phyloP scores from a whole-genome alignment of 345 rosid genomes.

The Boechera divaricarpa region DNA sequence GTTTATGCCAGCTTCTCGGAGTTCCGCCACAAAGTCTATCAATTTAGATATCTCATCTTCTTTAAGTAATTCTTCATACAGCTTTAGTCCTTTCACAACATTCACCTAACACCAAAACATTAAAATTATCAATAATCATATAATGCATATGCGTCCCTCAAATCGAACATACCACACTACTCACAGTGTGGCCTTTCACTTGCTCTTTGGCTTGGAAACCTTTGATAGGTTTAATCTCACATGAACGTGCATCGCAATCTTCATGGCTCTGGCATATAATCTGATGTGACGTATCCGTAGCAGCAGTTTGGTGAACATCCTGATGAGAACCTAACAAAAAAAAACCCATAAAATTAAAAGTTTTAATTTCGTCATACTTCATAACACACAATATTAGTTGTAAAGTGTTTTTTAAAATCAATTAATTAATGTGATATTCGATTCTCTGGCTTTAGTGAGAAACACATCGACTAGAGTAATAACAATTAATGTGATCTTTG shows the following conservation, averaged over 20 bases:
- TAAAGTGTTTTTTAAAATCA: background rate
- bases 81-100: slow-evolving; percentile 92
- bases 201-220: slow-evolving; percentile 92
- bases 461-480: background rate
- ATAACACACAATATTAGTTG: background rate
- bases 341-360: background rate
- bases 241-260: slow-evolving; percentile 60
- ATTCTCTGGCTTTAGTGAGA: slow-evolving; percentile 19
- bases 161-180: slow-evolving; percentile 42
- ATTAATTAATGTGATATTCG: background rate
- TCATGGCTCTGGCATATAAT: slow-evolving; percentile 71
- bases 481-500: background rate
- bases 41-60: slow-evolving; percentile 75
- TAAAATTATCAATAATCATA: background rate
- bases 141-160: slow-evolving; percentile 19
- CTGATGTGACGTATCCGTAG: slow-evolving; percentile 44
- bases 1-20: slow-evolving; percentile 75
- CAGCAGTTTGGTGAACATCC: slow-evolving; percentile 57
- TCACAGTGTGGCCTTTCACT: slow-evolving; percentile 88
- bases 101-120: slow-evolving; percentile 65
- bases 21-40: slow-evolving; percentile 65
- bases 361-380: background rate
- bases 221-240: slow-evolving; percentile 74
- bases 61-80: slow-evolving; percentile 75
- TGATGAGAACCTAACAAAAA: slow-evolving; percentile 64